A percentile compares a stretch with the other conserved stretches of the same genome.
Evolutionary conservation across 2,329 filamentous ascomycete species (phyloP).

Genomic region (Xylaria sp.): DNA sequence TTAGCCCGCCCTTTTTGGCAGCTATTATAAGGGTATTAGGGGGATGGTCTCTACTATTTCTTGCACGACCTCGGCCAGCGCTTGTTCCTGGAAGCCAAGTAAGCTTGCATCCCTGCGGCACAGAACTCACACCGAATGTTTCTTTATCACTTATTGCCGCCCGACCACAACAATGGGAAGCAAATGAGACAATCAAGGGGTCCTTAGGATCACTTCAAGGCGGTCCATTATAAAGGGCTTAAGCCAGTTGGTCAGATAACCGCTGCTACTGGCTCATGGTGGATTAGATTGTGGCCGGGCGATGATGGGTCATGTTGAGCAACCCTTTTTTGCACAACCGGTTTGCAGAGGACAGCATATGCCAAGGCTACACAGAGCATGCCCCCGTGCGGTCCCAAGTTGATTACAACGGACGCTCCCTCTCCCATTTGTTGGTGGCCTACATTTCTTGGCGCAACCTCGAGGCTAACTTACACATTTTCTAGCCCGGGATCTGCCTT

Average conservation of each 20-base stretch:
- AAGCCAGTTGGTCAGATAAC: not conserved
- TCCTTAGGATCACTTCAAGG: no score
- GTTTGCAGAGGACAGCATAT: not conserved
- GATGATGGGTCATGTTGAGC: not conserved
- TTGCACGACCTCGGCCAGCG: no score
- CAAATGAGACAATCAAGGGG: no score
- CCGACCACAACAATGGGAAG: no score
- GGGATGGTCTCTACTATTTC: no score
- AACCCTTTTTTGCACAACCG: not conserved
- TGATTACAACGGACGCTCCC: not conserved
- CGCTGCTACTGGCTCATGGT: not conserved
- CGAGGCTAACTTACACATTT: not conserved
- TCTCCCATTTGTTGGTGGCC: not conserved
- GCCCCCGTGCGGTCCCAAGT: not conserved
- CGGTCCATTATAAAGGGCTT: no score
- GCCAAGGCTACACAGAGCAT: constrained; percentile 4
- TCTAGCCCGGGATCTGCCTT: not conserved
- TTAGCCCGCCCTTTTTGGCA: no score
- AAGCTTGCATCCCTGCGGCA: no score
- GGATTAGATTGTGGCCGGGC: not conserved
- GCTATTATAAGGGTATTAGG: no score
- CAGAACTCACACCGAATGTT: no score
- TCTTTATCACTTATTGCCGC: no score
- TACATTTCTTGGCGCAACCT: not conserved
- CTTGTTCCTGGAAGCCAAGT: no score